Conservation (phyloP, 257 asterid species). For the Nicotiana knightiana region DNA sequence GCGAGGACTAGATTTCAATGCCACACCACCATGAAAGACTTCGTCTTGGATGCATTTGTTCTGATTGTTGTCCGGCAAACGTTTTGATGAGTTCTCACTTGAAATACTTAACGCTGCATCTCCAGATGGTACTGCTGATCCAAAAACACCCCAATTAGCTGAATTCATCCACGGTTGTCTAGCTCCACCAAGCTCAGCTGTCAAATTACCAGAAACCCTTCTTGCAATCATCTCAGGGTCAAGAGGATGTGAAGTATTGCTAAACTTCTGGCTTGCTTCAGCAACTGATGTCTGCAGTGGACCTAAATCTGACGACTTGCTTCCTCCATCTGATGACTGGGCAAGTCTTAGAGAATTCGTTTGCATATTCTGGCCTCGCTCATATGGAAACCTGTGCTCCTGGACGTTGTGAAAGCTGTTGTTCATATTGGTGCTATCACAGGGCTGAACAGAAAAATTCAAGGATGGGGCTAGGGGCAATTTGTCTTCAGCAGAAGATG, state of each 20-base stretch:
- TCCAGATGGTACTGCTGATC: constrained; percentile 35
- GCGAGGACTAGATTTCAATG: constrained; percentile 45
- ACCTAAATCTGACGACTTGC: constrained; percentile 32
- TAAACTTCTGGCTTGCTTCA: constrained; percentile 31
- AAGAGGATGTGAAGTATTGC: constrained; percentile 39
- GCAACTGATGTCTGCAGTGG: constrained; percentile 32
- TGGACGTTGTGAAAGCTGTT: constrained; percentile 26
- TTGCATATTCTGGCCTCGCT: constrained; percentile 22
- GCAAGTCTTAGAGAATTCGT: constrained; percentile 35
- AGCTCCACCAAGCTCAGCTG: constrained; percentile 32
- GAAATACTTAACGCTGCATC: constrained; percentile 29
- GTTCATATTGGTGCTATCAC: constrained; percentile 22
- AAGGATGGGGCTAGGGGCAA: constrained; percentile 27
- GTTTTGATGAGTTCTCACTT: constrained; percentile 32
- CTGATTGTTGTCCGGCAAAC: constrained; percentile 31
- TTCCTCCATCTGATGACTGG: constrained; percentile 34
- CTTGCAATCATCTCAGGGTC: constrained; percentile 30
- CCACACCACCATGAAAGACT: constrained; percentile 28
- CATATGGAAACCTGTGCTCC: constrained; percentile 37
- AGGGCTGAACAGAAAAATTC: constrained; percentile 25
- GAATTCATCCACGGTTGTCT: constrained; percentile 27
- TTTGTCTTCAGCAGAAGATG: constrained; percentile 14
- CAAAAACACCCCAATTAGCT: constrained; percentile 50
- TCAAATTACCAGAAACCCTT: constrained; percentile 29
- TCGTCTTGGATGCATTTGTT: constrained; percentile 38